A percentile compares a stretch with the other conserved stretches of the same genome.
phyloP scores from a whole-genome alignment of 208 protist species.

The Acanthamoeba polyphaga region DNA sequence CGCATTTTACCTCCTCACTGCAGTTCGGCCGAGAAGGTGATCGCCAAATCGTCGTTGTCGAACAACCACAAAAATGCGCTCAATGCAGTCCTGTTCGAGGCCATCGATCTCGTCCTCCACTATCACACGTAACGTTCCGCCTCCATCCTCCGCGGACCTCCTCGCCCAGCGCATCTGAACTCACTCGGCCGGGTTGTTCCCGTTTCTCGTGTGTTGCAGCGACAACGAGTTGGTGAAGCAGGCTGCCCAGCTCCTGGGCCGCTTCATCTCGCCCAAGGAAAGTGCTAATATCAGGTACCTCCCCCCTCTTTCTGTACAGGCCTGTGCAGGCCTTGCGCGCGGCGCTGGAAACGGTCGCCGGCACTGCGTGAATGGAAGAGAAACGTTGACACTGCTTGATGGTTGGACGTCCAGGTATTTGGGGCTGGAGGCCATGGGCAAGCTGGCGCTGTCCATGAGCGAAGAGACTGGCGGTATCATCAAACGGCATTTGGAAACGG shows the following conservation, averaged over 20 bases:
- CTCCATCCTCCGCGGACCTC: not conserved
- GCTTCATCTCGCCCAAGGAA: conserved; percentile 94
- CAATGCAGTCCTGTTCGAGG: conserved; percentile 97
- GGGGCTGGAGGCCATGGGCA: conserved; percentile 87
- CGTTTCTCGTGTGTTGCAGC: conserved; percentile 1
- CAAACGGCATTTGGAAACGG: conserved; percentile 73
- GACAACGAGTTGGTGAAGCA: conserved; percentile 92
- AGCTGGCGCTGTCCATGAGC: conserved; percentile 86
- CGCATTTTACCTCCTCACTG: not conserved
- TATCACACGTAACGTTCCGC: conserved; percentile 80
- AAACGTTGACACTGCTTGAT: not conserved
- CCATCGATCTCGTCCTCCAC: conserved; percentile 87
- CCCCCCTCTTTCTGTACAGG: not conserved
- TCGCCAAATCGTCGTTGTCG: conserved; percentile 12
- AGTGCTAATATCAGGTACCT: not conserved
- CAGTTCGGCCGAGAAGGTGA: conserved; percentile 58
- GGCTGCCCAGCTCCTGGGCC: conserved; percentile 91
- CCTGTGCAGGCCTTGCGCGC: too few species aligned
- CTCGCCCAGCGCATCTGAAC: not conserved
- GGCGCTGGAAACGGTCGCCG: too few species aligned
- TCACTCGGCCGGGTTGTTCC: not conserved
- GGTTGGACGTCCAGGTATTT: conserved; percentile 82
- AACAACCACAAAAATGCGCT: conserved; percentile 97
- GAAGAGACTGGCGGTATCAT: conserved; percentile 68
- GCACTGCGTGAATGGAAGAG: not conserved